Evolutionary conservation across 2,329 filamentous ascomycete species (phyloP).

Genomic region (Sporothrix phasma): DNA sequence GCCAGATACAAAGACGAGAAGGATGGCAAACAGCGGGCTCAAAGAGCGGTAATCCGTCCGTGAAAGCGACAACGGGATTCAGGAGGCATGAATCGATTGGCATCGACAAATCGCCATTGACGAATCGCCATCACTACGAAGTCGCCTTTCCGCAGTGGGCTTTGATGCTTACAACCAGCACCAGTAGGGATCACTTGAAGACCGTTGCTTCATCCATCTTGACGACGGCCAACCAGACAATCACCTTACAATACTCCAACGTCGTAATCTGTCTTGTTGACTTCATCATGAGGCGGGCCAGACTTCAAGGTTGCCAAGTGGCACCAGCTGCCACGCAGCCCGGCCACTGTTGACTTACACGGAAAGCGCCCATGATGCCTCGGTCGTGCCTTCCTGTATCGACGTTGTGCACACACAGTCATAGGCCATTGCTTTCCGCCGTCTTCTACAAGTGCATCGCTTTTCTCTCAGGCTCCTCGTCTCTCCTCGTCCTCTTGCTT

Average conservation of each 20-base stretch:
- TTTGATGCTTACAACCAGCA: too few species aligned
- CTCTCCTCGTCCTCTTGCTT: background rate
- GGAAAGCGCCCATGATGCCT: background rate
- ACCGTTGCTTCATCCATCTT: background rate
- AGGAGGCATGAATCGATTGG: background rate
- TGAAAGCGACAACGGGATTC: background rate
- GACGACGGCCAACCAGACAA: background rate
- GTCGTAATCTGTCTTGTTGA: background rate
- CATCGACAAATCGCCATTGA: background rate
- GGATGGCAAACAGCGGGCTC: background rate
- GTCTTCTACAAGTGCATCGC: background rate
- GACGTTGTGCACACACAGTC: background rate
- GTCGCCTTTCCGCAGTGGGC: too few species aligned
- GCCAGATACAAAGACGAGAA: background rate
- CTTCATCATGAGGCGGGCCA: background rate
- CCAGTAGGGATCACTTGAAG: background rate
- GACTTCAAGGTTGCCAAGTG: background rate
- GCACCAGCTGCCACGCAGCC: background rate
- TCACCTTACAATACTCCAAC: background rate
- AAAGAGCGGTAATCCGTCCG: background rate
- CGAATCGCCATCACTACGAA: too few species aligned
- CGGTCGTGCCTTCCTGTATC: conserved; percentile 2
- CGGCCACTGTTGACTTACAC: background rate
- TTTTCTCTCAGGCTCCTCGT: background rate
- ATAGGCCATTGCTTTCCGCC: background rate